phyloP scores from a whole-genome alignment of 805 yeast genomes.

The Kluyveromyces wickerhamii region DNA sequence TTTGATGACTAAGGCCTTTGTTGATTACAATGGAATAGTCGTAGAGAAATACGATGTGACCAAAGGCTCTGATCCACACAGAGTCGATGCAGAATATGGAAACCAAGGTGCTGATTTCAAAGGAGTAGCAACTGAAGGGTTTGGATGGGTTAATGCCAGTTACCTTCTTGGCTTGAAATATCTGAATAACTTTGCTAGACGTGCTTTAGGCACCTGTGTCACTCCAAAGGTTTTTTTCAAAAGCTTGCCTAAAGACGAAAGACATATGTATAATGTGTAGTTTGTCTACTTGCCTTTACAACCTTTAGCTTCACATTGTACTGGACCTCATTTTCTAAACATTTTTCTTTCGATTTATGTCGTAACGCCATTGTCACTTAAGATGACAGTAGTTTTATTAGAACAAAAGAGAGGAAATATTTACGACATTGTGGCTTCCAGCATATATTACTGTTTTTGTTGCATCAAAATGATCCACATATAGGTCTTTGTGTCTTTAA shows the following conservation, averaged over 20 bases:
- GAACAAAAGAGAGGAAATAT: no score
- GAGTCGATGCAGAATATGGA: slow-evolving; percentile 93
- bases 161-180: slow-evolving; percentile 64
- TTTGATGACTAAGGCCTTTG: slow-evolving; percentile 82
- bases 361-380: no score
- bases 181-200: slow-evolving; percentile 54
- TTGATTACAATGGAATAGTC: slow-evolving; percentile 87
- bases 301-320: no score
- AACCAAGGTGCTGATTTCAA: slow-evolving; percentile 90
- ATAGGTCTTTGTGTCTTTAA: no score
- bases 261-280: slow-evolving; percentile 28
- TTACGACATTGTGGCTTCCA: no score
- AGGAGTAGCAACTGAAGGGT: slow-evolving; percentile 93
- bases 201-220: slow-evolving; percentile 74
- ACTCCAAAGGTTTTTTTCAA: slow-evolving; percentile 59
- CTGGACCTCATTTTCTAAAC: no score
- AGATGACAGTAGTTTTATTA: no score
- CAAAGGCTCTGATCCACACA: slow-evolving; percentile 73
- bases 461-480: no score
- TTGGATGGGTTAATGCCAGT: slow-evolving; percentile 97
- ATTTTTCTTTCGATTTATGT: no score
- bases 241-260: slow-evolving; percentile 38
- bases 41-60: slow-evolving; percentile 94
- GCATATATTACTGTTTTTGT: no score
- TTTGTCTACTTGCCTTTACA: background rate